A percentile compares a stretch with the other conserved stretches of the same genome.
Evolutionary conservation across 2,329 filamentous ascomycete species (phyloP).

Genomic region (Parasarocladium wereldwijsianum): DNA sequence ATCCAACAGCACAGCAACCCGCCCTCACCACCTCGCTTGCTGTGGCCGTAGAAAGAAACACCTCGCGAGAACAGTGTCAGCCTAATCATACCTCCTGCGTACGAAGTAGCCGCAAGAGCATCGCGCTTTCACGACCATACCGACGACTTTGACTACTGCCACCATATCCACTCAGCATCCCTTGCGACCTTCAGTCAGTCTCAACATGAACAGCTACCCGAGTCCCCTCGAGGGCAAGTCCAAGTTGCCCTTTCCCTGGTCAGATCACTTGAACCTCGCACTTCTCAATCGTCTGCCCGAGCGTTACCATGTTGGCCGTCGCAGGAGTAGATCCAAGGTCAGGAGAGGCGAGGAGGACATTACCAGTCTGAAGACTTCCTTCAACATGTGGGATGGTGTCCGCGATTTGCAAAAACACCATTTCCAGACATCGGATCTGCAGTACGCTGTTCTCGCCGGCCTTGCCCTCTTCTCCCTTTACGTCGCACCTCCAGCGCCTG

Average conservation of each 20-base stretch:
- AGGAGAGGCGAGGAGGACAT: conserved; percentile 41
- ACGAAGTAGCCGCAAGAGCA: too few species aligned
- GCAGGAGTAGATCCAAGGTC: conserved; percentile 23
- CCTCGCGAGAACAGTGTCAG: too few species aligned
- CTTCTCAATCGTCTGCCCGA: conserved; percentile 26
- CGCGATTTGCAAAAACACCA: conserved; percentile 60
- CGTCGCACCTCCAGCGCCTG: conserved; percentile 67
- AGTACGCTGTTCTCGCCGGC: conserved; percentile 63
- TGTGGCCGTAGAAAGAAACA: too few species aligned
- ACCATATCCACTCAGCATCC: conserved; percentile 5
- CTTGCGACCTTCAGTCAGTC: conserved; percentile 2
- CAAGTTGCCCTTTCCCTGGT: conserved; percentile 23
- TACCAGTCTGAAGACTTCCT: conserved; percentile 64
- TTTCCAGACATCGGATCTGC: conserved; percentile 72
- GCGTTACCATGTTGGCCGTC: conserved; percentile 23
- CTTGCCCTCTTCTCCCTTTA: conserved; percentile 71
- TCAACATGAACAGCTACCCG: conserved; percentile 23
- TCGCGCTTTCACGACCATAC: too few species aligned
- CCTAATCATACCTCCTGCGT: too few species aligned
- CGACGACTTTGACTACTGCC: conserved; percentile 4
- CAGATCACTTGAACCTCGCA: conserved; percentile 25
- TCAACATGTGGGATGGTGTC: conserved; percentile 66
- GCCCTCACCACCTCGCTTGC: too few species aligned
- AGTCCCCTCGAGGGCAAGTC: conserved; percentile 23
- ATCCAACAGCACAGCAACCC: too few species aligned